A percentile compares a stretch with the other conserved stretches of the same genome.
Evolutionary conservation across 164 flowering plant species (phyloP).

Genomic region (Magnolia officinalis): DNA sequence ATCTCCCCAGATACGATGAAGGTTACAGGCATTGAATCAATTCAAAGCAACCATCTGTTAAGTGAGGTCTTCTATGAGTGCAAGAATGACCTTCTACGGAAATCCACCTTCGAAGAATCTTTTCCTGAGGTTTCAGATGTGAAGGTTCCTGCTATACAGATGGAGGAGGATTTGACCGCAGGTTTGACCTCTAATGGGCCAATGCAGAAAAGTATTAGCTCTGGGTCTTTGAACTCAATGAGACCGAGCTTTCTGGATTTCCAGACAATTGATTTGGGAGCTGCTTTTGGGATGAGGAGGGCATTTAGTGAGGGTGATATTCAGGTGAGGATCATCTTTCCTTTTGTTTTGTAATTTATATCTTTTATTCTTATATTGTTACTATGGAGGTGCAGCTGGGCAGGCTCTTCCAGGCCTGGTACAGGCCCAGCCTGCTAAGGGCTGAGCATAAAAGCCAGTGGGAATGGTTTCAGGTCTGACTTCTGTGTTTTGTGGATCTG

Average conservation of each 20-base stretch:
- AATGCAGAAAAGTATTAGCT: slow-evolving; percentile 71
- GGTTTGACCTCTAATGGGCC: slow-evolving; percentile 22
- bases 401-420: not conserved
- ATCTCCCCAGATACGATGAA: slow-evolving; percentile 44
- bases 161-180: slow-evolving; percentile 31
- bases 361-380: not conserved
- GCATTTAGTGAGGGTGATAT: slow-evolving; percentile 97
- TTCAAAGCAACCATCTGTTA: slow-evolving; percentile 51
- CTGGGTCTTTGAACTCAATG: slow-evolving; percentile 64
- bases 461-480: too few species aligned
- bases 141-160: slow-evolving; percentile 32
- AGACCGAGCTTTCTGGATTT: slow-evolving; percentile 65
- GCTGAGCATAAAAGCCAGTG: not conserved
- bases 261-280: slow-evolving; percentile 52
- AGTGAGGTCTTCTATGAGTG: slow-evolving; percentile 76
- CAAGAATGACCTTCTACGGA: slow-evolving; percentile 65
- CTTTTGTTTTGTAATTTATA: not conserved
- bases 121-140: slow-evolving; percentile 42
- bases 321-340: slow-evolving; percentile 48
- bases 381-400: not conserved
- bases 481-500: too few species aligned
- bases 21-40: slow-evolving; percentile 39
- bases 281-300: slow-evolving; percentile 83
- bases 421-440: not conserved
- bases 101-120: slow-evolving; percentile 45